Evolutionary conservation across 805 yeast species (phyloP).

Genomic region (Metschnikowia peoriensis): DNA sequence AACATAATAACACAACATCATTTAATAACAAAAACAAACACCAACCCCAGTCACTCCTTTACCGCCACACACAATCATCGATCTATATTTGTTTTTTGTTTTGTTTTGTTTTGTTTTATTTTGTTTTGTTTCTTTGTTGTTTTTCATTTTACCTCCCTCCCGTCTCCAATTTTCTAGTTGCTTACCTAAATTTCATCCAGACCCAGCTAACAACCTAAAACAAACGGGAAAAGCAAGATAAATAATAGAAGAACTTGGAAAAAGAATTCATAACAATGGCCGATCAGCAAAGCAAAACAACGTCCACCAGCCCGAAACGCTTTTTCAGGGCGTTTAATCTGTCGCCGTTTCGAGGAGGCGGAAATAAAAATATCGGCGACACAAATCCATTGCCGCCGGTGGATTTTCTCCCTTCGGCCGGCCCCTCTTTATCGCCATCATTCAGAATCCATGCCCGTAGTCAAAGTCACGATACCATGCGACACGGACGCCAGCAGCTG

Average conservation of each 20-base stretch:
- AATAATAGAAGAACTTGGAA: background rate
- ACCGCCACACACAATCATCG: background rate
- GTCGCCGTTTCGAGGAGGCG: conserved; percentile 18
- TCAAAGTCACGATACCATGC: conserved; percentile 15
- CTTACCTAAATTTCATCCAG: too few relatives aligned
- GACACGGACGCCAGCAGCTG: conserved; percentile 8
- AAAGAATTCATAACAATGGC: conserved; percentile 3
- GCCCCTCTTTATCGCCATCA: conserved; percentile 5
- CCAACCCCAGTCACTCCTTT: conserved; percentile 14
- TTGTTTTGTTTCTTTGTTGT: background rate
- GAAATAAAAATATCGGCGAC: background rate
- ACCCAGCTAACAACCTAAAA: background rate
- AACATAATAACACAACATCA: background rate
- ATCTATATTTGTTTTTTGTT: background rate
- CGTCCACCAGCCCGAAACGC: conserved; percentile 17
- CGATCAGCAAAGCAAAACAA: background rate
- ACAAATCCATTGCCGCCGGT: background rate
- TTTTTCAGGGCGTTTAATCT: conserved; percentile 16
- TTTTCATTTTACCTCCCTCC: too few relatives aligned
- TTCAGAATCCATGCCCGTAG: conserved; percentile 14
- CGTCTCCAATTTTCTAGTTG: too few relatives aligned
- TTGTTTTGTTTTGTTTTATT: background rate
- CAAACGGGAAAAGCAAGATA: background rate
- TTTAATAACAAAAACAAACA: background rate
- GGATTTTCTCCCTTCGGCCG: background rate